These are phyloP conservation scores for Tylopilus subfusipes DNA, from an alignment of 768 basidiomycete species.

Conservation along the genomic window DNA sequence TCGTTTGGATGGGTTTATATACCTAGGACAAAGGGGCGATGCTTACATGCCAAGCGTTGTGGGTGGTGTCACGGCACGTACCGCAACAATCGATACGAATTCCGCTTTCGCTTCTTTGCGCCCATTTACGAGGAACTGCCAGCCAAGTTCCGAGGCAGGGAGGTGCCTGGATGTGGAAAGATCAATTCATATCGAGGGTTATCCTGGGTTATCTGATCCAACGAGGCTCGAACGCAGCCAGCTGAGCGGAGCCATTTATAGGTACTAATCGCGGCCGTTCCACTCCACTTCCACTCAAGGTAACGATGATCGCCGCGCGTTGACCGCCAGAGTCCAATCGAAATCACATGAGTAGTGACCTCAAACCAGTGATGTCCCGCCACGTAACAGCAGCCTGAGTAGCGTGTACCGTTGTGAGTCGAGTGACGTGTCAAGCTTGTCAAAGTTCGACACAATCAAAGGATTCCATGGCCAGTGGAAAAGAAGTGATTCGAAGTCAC, in stretches of 20 bases:
- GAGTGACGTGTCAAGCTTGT: background rate
- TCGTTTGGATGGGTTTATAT: constrained; percentile 18
- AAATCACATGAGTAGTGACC: no score
- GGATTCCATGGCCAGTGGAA: background rate
- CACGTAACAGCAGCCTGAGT: no score
- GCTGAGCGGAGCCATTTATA: background rate
- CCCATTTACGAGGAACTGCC: background rate
- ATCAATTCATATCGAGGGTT: constrained; percentile 4
- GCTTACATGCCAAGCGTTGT: background rate
- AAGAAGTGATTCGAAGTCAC: background rate
- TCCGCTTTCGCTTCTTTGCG: background rate
- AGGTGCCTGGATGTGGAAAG: constrained; percentile 10
- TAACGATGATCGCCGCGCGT: no score
- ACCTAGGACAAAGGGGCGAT: constrained; percentile 8
- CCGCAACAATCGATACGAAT: constrained; percentile 5
- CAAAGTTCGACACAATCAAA: background rate
- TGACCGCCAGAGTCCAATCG: no score
- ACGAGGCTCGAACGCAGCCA: constrained; percentile 9
- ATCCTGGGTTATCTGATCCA: constrained; percentile 28
- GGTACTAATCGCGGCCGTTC: no score
- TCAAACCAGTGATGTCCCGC: no score
- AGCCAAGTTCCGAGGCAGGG: background rate
- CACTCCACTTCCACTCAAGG: no score
- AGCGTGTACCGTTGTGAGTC: background rate
- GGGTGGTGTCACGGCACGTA: background rate